Conservation (phyloP, 257 asterid species). For the Fraxinus excelsior region DNA sequence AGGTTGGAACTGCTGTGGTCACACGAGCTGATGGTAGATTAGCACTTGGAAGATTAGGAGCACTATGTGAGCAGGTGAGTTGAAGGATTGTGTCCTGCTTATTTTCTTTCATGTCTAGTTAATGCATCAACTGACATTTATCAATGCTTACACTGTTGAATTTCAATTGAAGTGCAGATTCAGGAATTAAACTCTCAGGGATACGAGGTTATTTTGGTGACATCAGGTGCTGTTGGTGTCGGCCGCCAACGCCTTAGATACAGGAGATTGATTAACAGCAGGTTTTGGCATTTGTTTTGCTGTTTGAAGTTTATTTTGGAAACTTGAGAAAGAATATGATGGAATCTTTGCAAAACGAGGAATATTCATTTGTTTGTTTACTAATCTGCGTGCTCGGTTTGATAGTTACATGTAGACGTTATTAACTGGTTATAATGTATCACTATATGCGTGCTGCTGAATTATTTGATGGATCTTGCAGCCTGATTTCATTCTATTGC, state of each 20-base stretch:
- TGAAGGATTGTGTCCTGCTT: slow-evolving; percentile 16
- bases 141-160: slow-evolving; percentile 24
- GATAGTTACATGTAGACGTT: background rate
- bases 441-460: background rate
- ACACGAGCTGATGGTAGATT: slow-evolving; percentile 76
- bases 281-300: slow-evolving; percentile 40
- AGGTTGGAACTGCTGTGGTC: slow-evolving; percentile 94
- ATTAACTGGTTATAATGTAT: background rate
- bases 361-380: background rate
- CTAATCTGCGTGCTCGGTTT: background rate
- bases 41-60: slow-evolving; percentile 96
- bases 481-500: background rate
- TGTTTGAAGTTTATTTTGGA: background rate
- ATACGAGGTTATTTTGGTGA: slow-evolving; percentile 88
- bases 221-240: slow-evolving; percentile 98
- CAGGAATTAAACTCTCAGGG: slow-evolving; percentile 86
- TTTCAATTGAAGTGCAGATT: slow-evolving; percentile 61
- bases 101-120: background rate
- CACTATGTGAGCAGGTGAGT: slow-evolving; percentile 95
- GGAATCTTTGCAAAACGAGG: slow-evolving; percentile 13
- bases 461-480: background rate
- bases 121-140: slow-evolving; percentile 11
- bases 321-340: slow-evolving; percentile 15
- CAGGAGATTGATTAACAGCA: slow-evolving; percentile 78
- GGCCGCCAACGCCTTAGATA: slow-evolving; percentile 94